Evolutionary conservation across 331 rosid species (phyloP).

Genomic region (Stylosanthes scabra): DNA sequence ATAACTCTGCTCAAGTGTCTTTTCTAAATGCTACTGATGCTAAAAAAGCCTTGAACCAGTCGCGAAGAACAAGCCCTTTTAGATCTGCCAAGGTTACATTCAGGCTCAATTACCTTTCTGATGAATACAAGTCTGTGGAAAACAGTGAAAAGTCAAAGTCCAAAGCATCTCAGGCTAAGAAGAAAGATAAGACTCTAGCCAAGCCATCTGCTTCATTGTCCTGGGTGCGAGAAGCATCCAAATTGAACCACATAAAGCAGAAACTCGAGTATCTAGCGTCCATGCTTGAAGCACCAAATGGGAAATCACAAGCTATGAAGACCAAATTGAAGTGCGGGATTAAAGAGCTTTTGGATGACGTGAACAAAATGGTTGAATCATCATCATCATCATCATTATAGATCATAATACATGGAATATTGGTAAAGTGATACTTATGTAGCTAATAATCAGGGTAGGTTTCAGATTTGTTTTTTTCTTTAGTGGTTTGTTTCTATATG

Average conservation of each 20-base stretch:
- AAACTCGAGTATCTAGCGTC: constrained; percentile 55
- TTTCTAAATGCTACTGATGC: constrained; percentile 64
- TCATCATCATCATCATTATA: no score
- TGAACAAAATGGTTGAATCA: constrained; percentile 54
- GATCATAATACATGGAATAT: constrained; percentile 28
- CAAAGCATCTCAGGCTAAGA: constrained; percentile 34
- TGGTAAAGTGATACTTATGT: constrained; percentile 25
- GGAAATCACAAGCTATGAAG: constrained; percentile 39
- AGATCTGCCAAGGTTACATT: constrained; percentile 50
- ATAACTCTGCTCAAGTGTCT: constrained; percentile 56
- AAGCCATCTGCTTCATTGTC: no score
- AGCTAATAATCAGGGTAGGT: constrained; percentile 43
- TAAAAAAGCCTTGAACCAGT: constrained; percentile 58
- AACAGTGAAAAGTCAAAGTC: constrained; percentile 40
- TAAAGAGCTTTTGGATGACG: constrained; percentile 58
- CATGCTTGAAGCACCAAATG: constrained; percentile 49
- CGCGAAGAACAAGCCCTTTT: constrained; percentile 59
- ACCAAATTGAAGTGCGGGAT: constrained; percentile 52
- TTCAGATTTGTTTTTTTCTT: constrained; percentile 43
- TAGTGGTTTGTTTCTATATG: no score
- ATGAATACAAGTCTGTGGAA: constrained; percentile 44
- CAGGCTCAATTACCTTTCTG: constrained; percentile 38
- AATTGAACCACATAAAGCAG: constrained; percentile 47
- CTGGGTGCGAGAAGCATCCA: constrained; percentile 46
- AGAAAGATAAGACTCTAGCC: constrained; percentile 37